A percentile compares a stretch with the other conserved stretches of the same genome.
phyloP scores from a whole-genome alignment of 1,284 basidiomycete species.

The Trichosporon sp. region DNA sequence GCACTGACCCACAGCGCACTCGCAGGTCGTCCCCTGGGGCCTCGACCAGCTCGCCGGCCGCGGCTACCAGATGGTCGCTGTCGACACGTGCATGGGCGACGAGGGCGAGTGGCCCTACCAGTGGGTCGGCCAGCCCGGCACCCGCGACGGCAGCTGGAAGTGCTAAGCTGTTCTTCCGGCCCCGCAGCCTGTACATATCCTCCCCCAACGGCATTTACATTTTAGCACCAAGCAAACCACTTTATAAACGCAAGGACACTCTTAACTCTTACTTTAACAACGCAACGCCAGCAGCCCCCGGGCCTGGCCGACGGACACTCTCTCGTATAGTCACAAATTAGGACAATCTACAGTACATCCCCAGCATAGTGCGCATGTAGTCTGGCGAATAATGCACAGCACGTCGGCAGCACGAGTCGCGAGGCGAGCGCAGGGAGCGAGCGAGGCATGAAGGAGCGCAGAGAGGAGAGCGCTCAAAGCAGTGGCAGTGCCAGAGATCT shows the following conservation, averaged over 20 bases:
- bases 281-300: too few relatives aligned
- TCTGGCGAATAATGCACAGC: neutral
- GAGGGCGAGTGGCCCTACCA: slow-evolving; percentile 45
- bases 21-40: slow-evolving; percentile 37
- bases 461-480: neutral
- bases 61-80: slow-evolving; percentile 46
- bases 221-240: neutral
- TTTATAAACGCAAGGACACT: neutral
- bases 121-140: slow-evolving; percentile 35
- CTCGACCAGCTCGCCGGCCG: slow-evolving; percentile 28
- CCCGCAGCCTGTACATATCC: too few relatives aligned
- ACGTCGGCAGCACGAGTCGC: neutral
- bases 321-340: neutral
- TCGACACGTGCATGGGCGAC: slow-evolving; percentile 46
- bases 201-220: neutral
- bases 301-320: neutral
- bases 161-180: slow-evolving; percentile 28
- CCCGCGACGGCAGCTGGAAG: slow-evolving; percentile 37
- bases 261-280: neutral
- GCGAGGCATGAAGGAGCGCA: neutral
- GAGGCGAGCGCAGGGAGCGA: neutral
- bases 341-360: neutral
- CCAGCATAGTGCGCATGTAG: neutral
- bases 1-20: slow-evolving; percentile 17
- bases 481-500: neutral